phyloP scores from a whole-genome alignment of 2,329 filamentous ascomycete species.

The Claviceps fusiformis region DNA sequence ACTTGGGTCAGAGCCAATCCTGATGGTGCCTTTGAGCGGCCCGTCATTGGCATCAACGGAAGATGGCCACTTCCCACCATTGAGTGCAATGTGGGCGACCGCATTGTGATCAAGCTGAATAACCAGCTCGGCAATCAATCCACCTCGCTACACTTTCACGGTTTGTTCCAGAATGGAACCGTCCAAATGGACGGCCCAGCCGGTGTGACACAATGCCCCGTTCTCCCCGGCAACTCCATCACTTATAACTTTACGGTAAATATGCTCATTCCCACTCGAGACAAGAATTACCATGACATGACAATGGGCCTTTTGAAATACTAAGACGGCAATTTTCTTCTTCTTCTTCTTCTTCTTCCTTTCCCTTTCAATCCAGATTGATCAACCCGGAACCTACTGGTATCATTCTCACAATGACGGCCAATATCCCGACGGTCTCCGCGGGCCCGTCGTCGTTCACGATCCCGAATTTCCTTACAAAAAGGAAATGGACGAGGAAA shows the following conservation, averaged over 20 bases:
- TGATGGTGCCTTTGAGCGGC: slow-evolving; percentile 49
- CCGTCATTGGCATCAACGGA: slow-evolving; percentile 65
- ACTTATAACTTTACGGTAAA: slow-evolving; percentile 56
- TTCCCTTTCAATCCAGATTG: slow-evolving; percentile 22
- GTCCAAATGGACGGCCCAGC: slow-evolving; percentile 58
- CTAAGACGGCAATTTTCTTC: not conserved
- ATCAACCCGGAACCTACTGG: slow-evolving; percentile 66
- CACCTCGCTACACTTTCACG: slow-evolving; percentile 58
- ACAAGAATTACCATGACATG: too few relatives aligned
- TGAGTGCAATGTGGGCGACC: slow-evolving; percentile 48
- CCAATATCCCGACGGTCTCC: slow-evolving; percentile 58
- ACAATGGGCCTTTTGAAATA: not conserved
- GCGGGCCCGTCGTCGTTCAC: slow-evolving; percentile 50
- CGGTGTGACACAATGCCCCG: slow-evolving; percentile 53
- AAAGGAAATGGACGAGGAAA: slow-evolving; percentile 46
- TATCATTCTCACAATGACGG: slow-evolving; percentile 58
- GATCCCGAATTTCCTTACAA: slow-evolving; percentile 47
- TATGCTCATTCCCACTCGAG: not conserved
- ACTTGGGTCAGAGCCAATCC: slow-evolving; percentile 61
- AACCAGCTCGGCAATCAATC: slow-evolving; percentile 49
- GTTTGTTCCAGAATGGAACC: slow-evolving; percentile 53
- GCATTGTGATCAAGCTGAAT: slow-evolving; percentile 41
- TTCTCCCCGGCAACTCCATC: slow-evolving; percentile 49
- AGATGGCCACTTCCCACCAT: slow-evolving; percentile 61
- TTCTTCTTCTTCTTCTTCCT: not conserved